Conservation (phyloP, 371 early-diverging fungal genomes). For the Apophysomyces ossiformis region DNA sequence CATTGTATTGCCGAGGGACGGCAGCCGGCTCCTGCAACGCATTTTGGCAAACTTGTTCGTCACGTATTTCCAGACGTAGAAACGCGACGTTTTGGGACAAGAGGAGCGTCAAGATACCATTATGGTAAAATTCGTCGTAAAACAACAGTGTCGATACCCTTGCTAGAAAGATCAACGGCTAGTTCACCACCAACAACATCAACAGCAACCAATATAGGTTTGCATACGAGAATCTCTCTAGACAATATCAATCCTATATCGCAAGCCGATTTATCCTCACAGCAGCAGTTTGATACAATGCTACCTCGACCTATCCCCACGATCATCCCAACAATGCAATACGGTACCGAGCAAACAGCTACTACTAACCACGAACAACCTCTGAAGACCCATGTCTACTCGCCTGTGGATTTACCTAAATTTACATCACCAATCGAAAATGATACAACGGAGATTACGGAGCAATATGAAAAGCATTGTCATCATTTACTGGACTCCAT, state of each 20-base stretch:
- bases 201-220: neutral
- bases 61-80: neutral
- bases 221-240: neutral
- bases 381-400: neutral
- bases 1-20: neutral
- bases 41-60: conserved; percentile 1
- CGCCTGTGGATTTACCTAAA: neutral
- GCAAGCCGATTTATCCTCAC: neutral
- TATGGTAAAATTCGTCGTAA: conserved; percentile 6
- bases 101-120: conserved; percentile 4
- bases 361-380: neutral
- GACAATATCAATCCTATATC: neutral
- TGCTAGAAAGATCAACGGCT: neutral
- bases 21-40: conserved; percentile 1
- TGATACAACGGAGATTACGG: neutral
- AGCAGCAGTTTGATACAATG: neutral
- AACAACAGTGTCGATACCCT: neutral
- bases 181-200: neutral
- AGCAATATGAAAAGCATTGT: neutral
- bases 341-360: neutral
- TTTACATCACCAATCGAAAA: conserved; percentile 1
- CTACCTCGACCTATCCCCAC: neutral
- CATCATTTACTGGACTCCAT: neutral
- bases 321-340: neutral
- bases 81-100: conserved; percentile 6